These are phyloP conservation scores for Paraconiothyrium sp. DNA, from an alignment of 2,329 filamentous ascomycete genomes.

Conservation along the genomic window DNA sequence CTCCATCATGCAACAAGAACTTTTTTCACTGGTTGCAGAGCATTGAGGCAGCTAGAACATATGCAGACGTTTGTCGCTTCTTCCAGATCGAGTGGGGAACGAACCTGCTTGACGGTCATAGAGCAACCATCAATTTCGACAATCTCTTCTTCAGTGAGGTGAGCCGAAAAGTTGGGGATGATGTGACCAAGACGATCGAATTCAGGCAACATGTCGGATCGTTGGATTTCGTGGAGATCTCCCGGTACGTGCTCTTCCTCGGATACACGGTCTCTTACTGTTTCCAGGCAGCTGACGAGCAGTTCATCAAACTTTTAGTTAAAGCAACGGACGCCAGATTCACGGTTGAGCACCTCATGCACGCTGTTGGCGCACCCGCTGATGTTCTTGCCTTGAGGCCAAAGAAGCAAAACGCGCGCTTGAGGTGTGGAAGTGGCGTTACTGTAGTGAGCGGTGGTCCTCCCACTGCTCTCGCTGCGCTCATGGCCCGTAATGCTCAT, in stretches of 20 bases:
- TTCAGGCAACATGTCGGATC: slow-evolving; percentile 1
- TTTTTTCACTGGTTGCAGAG: not conserved
- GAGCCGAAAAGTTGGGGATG: not conserved
- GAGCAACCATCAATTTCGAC: slow-evolving; percentile 1
- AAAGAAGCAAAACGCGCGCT: not conserved
- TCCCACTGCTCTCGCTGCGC: not conserved
- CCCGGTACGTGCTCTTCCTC: not conserved
- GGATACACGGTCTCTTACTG: not conserved
- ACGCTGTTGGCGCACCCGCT: not conserved
- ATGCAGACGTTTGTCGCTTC: not conserved
- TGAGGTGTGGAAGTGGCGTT: not conserved
- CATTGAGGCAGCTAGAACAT: not conserved
- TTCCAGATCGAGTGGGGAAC: not conserved
- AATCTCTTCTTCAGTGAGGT: not conserved
- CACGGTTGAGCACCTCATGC: not conserved
- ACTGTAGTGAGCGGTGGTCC: not conserved
- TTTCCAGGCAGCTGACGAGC: not conserved
- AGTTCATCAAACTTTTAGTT: not conserved
- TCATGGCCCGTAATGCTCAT: not conserved
- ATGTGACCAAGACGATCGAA: not conserved
- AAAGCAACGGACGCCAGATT: not conserved
- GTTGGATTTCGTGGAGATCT: not conserved
- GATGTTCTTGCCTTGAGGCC: not conserved
- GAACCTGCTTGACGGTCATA: not conserved
- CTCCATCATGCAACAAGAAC: not conserved